Percentiles rank a stretch among this genome's conserved stretches.
Conservation (phyloP, 1,139 yeast species). For the Lodderomyces beijingensis region DNA sequence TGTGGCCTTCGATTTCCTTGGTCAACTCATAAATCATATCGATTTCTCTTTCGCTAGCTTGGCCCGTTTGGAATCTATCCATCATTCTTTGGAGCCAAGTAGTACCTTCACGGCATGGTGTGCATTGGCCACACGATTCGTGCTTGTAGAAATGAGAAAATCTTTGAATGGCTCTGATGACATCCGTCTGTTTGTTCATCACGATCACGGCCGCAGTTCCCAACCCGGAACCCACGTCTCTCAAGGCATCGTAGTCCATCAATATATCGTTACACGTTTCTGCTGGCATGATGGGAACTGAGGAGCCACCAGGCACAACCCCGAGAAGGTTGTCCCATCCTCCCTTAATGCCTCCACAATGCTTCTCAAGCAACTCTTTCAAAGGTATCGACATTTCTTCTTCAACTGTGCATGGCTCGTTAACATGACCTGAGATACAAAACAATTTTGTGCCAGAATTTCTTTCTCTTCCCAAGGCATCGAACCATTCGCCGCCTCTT, state of each 20-base stretch:
- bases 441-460: constrained; percentile 77
- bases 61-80: constrained; percentile 76
- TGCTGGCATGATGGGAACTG: constrained; percentile 76
- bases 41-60: constrained; percentile 74
- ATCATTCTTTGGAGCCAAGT: constrained; percentile 79
- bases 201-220: constrained; percentile 93
- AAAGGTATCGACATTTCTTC: constrained; percentile 90
- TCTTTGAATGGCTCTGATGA: constrained; percentile 80
- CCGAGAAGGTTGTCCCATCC: constrained; percentile 90
- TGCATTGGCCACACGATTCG: constrained; percentile 92
- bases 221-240: constrained; percentile 79
- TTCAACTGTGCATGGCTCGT: constrained; percentile 88
- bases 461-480: constrained; percentile 76
- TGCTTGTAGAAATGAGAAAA: constrained; percentile 79
- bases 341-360: constrained; percentile 85
- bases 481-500: constrained; percentile 87
- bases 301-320: constrained; percentile 84
- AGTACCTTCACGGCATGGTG: constrained; percentile 94
- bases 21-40: constrained; percentile 79
- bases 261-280: constrained; percentile 60
- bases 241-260: constrained; percentile 84
- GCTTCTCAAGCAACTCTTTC: constrained; percentile 74
- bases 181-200: constrained; percentile 80
- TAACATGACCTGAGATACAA: constrained; percentile 86
- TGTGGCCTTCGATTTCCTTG: constrained; percentile 84